These are phyloP conservation scores for Trypanosoma avium DNA, from an alignment of 208 protist genomes.

Conservation along the genomic window DNA sequence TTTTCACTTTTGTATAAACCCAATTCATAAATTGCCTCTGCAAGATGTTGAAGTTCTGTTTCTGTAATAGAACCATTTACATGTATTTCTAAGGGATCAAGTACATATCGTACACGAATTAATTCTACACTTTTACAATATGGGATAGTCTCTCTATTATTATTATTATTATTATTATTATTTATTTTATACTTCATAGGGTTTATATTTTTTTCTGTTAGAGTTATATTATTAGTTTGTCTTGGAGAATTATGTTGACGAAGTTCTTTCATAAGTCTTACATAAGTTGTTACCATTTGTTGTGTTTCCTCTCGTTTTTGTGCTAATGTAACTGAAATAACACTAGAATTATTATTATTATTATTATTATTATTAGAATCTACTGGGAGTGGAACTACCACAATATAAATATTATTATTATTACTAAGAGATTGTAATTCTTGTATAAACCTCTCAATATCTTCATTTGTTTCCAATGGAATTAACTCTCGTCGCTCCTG, in stretches of 20 bases:
- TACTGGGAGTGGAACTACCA: too few relatives aligned
- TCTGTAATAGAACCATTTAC: slow-evolving; percentile 41
- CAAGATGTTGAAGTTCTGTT: slow-evolving; percentile 42
- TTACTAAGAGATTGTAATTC: background rate
- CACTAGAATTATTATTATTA: background rate
- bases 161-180: slow-evolving; percentile 8
- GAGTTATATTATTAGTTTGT: too few relatives aligned
- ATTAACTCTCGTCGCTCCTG: slow-evolving; percentile 1
- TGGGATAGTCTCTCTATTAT: background rate
- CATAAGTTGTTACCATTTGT: background rate
- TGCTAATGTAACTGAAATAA: background rate
- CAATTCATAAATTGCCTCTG: slow-evolving; percentile 42
- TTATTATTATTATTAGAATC: background rate
- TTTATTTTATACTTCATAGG: background rate
- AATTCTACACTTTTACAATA: slow-evolving; percentile 4
- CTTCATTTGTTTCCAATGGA: slow-evolving; percentile 18
- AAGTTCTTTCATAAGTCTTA: background rate
- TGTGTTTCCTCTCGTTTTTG: background rate
- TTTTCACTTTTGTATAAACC: slow-evolving; percentile 8
- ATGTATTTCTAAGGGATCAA: slow-evolving; percentile 51
- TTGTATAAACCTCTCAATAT: slow-evolving; percentile 26
- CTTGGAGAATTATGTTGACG: too few relatives aligned
- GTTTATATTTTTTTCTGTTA: too few relatives aligned
- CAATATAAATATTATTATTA: background rate
- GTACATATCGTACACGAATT: slow-evolving; percentile 62